Percentiles rank a stretch among this genome's conserved stretches.
phyloP scores from a whole-genome alignment of 805 yeast species.

The Starmera dryadoides region DNA sequence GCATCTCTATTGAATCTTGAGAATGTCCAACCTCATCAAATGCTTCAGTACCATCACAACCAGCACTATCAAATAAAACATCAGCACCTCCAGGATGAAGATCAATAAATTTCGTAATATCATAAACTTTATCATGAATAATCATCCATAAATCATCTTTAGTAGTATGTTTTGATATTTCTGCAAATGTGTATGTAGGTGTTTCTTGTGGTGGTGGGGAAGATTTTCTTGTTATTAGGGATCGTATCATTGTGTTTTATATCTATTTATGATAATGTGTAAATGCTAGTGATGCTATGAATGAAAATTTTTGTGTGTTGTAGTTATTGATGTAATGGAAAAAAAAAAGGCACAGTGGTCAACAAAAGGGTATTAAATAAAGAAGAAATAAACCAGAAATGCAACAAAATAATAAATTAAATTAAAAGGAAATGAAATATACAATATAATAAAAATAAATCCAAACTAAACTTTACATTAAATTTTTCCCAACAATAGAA shows the following conservation, averaged over 20 bases:
- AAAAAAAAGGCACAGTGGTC: no score
- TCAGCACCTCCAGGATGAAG: slow-evolving; percentile 70
- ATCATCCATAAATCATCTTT: slow-evolving; percentile 69
- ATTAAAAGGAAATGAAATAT: no score
- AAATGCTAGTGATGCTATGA: no score
- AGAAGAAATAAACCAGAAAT: no score
- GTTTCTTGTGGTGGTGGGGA: background rate
- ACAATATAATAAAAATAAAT: no score
- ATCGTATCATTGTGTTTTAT: background rate
- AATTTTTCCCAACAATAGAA: no score
- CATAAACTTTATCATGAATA: slow-evolving; percentile 73
- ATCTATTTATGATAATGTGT: no score
- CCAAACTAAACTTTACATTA: no score
- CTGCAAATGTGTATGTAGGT: slow-evolving; percentile 1
- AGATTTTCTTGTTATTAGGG: background rate
- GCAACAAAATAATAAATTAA: no score
- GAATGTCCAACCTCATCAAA: slow-evolving; percentile 96
- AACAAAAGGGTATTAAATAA: no score
- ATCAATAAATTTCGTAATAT: slow-evolving; percentile 58
- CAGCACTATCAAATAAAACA: slow-evolving; percentile 72
- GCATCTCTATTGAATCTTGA: slow-evolving; percentile 80
- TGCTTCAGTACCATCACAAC: slow-evolving; percentile 68
- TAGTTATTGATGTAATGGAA: background rate
- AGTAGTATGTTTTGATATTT: slow-evolving; percentile 12
- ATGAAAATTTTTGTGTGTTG: no score